Evolutionary conservation across 257 asterid species (phyloP).

Genomic region (Ilex asprella): DNA sequence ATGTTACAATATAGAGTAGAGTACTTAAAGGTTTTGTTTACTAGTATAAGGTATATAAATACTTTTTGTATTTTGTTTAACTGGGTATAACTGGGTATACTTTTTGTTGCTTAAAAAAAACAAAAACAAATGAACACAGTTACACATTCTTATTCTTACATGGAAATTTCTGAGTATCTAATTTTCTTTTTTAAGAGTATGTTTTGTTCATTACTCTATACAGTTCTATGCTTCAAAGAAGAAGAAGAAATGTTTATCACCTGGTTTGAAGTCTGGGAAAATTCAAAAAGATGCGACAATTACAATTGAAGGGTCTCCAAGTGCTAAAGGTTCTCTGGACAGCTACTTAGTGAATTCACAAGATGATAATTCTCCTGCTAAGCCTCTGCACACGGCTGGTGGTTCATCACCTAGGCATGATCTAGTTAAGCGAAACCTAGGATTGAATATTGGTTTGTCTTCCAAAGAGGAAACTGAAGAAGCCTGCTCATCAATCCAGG

Average conservation of each 20-base stretch:
- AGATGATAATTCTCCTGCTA: slow-evolving; percentile 32
- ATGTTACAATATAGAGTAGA: neutral
- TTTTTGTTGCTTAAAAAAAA: no score
- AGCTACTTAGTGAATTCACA: slow-evolving; percentile 44
- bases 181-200: neutral
- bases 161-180: no score
- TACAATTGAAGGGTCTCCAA: slow-evolving; percentile 53
- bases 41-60: neutral
- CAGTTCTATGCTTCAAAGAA: slow-evolving; percentile 81
- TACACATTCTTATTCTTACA: neutral
- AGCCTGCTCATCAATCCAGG: slow-evolving; percentile 9
- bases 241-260: slow-evolving; percentile 74
- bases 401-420: slow-evolving; percentile 26
- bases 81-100: neutral
- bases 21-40: no score
- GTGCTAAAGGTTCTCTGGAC: slow-evolving; percentile 60
- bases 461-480: slow-evolving; percentile 29
- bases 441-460: slow-evolving; percentile 35
- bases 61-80: neutral
- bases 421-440: slow-evolving; percentile 54
- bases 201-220: slow-evolving; percentile 11
- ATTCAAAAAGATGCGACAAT: slow-evolving; percentile 46
- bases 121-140: neutral
- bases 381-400: slow-evolving; percentile 19
- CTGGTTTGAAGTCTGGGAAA: slow-evolving; percentile 48